Base-by-base conservation (phyloP, 2,329 filamentous ascomycete genomes). In the Atkinsonella texensis region DNA sequence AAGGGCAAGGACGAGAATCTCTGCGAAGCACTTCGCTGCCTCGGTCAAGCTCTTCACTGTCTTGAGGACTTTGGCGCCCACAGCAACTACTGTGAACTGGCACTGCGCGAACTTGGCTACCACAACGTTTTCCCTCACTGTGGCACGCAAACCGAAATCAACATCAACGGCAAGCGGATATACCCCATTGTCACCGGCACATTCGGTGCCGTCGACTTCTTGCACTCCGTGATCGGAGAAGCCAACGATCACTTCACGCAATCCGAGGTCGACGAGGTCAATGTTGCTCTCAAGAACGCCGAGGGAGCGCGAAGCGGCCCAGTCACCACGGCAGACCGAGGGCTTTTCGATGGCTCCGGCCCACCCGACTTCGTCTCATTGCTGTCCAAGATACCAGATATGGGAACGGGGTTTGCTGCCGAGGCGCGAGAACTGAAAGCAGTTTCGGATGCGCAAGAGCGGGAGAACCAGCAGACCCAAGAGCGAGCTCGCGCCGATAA, bases 221-320 rank as follows among this genome's bases (percentile, higher is more conserved):
- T 91, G 57, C 87, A 93, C 65, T 89, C 85, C 1, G 86, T 88
- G 32, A 68, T 81, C 47, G 79, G 85, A 52, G 87, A 91, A 65
- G 87, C 87, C 33, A 87, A 80, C 11, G 87, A 93, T 62, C 85
- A 90, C 63, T 88, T 93, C 62, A 87, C 87, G 2, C 87, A 93
- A 64, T 88, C 86, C 15, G 87, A 91, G 64, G 82, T 93, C 38
- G 86, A 89, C 52, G 84, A 91, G 65, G 81, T 91, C 60, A 84
- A 93, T 57, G 69, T 83, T 55, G 85, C 83, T 4, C 74, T 93
- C 45, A 81, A 83, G 57, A 83, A 83, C 56, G 86, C 86, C 10
- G 76, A 81, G 68, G 74, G 72, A 48, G 65, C 67, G 52, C 69
- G 57, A 58, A 70, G 64, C 40, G 62, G 60, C n/a, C 62, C 65